Conservation (phyloP, 805 yeast species). For the Lachancea dasiensis region DNA sequence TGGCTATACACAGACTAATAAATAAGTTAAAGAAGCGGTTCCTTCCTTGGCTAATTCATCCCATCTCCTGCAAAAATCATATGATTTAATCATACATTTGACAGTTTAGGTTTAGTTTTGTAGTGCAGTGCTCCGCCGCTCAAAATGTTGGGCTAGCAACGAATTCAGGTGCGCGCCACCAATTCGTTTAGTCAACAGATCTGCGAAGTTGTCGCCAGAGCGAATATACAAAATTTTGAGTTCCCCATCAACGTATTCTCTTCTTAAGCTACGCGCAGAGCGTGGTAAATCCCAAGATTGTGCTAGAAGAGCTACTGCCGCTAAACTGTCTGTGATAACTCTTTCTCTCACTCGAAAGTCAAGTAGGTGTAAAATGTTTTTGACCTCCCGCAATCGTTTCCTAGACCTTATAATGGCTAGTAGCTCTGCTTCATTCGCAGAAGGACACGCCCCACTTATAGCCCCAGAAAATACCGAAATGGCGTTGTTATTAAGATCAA, state of each 20-base stretch:
- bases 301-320: background rate
- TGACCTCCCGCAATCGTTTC: background rate
- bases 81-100: no score
- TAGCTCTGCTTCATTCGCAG: background rate
- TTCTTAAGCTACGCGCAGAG: background rate
- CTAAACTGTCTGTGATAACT: background rate
- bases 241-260: background rate
- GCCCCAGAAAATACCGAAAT: background rate
- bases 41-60: no score
- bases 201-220: conserved; percentile 1
- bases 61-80: no score
- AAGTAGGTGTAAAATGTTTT: background rate
- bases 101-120: no score
- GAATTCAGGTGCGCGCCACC: background rate
- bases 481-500: background rate
- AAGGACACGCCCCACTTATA: background rate
- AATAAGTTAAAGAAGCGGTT: no score
- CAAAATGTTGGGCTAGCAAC: background rate
- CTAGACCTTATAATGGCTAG: background rate
- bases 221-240: background rate
- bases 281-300: background rate
- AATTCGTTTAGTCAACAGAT: conserved; percentile 1
- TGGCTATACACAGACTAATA: no score
- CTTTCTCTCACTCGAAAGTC: background rate
- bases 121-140: background rate